A percentile compares a stretch with the other conserved stretches of the same genome.
These are phyloP conservation scores for Sisymbrium irio DNA, from an alignment of 345 rosid genomes.

Conservation along the genomic window DNA sequence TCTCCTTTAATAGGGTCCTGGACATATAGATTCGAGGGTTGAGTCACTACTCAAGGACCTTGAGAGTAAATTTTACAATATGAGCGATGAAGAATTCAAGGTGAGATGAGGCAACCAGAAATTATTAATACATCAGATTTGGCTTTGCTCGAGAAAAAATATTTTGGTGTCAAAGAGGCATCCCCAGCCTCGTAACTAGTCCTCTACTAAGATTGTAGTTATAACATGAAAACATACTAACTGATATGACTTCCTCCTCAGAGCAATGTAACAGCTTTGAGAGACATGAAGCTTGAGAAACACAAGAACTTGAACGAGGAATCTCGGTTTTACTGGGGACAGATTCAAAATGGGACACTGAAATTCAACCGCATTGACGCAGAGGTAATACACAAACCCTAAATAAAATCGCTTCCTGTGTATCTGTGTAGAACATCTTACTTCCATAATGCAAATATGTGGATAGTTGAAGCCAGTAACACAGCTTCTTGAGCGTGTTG, in stretches of 20 bases:
- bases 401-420: too few relatives aligned
- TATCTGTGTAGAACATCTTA: background rate
- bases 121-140: background rate
- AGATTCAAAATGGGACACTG: conserved; percentile 57
- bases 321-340: conserved; percentile 65
- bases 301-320: conserved; percentile 82
- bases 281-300: conserved; percentile 86
- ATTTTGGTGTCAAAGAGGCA: background rate
- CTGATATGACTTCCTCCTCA: conserved; percentile 33
- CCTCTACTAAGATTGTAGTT: background rate
- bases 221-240: background rate
- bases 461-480: background rate
- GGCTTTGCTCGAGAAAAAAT: background rate
- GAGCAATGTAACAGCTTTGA: conserved; percentile 72
- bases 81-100: conserved; percentile 78
- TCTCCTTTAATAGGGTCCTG: conserved; percentile 54
- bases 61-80: conserved; percentile 57
- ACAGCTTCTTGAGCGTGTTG: background rate
- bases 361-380: conserved; percentile 67
- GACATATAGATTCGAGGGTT: conserved; percentile 68
- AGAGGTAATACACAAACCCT: conserved; percentile 46
- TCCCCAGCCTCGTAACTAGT: background rate
- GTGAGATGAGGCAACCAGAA: conserved; percentile 35
- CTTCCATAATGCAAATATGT: background rate
- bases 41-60: conserved; percentile 65